Conservation (phyloP, 2,329 filamentous ascomycete genomes). For the Sclerotinia borealis region DNA sequence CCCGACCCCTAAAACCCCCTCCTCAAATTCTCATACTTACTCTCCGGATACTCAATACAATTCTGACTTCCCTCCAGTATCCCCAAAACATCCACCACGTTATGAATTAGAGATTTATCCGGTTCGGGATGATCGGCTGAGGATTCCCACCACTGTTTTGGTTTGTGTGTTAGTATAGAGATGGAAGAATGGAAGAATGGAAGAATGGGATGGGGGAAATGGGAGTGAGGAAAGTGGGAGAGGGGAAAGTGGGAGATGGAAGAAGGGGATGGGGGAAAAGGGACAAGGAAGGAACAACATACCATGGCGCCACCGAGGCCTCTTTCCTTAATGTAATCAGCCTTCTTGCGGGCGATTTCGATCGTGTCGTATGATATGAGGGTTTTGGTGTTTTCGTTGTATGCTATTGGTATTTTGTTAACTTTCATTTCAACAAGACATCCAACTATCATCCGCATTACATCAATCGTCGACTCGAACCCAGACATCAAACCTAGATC, state of each 20-base stretch:
- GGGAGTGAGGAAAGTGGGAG: no score
- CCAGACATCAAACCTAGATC: no score
- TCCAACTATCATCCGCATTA: no score
- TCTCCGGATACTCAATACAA: conserved; percentile 56
- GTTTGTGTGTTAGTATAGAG: neutral
- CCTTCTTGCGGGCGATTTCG: conserved; percentile 61
- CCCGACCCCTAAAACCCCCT: conserved; percentile 47
- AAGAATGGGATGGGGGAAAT: no score
- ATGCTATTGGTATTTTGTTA: conserved; percentile 35
- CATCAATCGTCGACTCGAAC: no score
- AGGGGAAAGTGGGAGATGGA: no score
- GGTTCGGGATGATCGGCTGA: conserved; percentile 63
- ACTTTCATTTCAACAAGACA: neutral
- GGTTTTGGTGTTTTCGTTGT: conserved; percentile 53
- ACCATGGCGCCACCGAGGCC: conserved; percentile 79
- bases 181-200: neutral
- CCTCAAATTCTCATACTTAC: conserved; percentile 65
- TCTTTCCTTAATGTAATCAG: conserved; percentile 59
- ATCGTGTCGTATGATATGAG: conserved; percentile 78
- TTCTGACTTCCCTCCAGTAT: conserved; percentile 51
- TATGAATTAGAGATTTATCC: conserved; percentile 61
- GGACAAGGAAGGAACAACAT: neutral
- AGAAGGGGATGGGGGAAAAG: neutral
- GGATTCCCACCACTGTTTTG: conserved; percentile 62
- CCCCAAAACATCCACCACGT: conserved; percentile 53